phyloP scores from a whole-genome alignment of 2,329 filamentous ascomycete genomes.

The Colletotrichum sp. region DNA sequence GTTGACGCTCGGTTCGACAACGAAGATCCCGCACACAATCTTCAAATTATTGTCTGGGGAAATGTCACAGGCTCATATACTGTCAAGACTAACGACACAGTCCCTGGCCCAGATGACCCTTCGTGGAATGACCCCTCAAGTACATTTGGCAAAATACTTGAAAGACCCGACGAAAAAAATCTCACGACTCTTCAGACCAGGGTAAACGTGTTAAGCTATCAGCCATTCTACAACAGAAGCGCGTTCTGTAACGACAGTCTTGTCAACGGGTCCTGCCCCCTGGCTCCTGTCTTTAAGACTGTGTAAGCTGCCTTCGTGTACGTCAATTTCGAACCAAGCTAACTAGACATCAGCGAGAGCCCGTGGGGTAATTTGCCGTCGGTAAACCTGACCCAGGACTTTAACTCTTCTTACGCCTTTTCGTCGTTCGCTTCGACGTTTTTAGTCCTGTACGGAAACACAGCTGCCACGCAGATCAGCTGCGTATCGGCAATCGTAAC shows the following conservation, averaged over 20 bases:
- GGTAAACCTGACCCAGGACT: slow-evolving; percentile 75
- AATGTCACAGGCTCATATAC: slow-evolving; percentile 80
- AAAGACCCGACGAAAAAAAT: slow-evolving; percentile 59
- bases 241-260: slow-evolving; percentile 71
- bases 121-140: slow-evolving; percentile 63
- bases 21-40: slow-evolving; percentile 61
- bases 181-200: slow-evolving; percentile 76
- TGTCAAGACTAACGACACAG: slow-evolving; percentile 28
- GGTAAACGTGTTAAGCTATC: slow-evolving; percentile 79
- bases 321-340: background rate
- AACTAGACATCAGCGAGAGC: background rate
- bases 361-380: slow-evolving; percentile 63
- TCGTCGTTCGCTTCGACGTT: slow-evolving; percentile 79
- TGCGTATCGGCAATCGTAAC: slow-evolving; percentile 86
- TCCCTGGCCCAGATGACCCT: slow-evolving; percentile 58
- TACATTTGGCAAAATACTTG: slow-evolving; percentile 79
- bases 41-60: slow-evolving; percentile 84
- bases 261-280: slow-evolving; percentile 72
- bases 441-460: slow-evolving; percentile 77
- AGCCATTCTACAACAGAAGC: slow-evolving; percentile 61
- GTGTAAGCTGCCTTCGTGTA: slow-evolving; percentile 33
- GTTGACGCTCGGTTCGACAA: slow-evolving; percentile 78
- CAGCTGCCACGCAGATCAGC: slow-evolving; percentile 66
- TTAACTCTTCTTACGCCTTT: slow-evolving; percentile 86
- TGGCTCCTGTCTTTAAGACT: slow-evolving; percentile 72